Evolutionary conservation across 768 basidiomycete genomes (phyloP).

Genomic region (Amanita polypyramis): DNA sequence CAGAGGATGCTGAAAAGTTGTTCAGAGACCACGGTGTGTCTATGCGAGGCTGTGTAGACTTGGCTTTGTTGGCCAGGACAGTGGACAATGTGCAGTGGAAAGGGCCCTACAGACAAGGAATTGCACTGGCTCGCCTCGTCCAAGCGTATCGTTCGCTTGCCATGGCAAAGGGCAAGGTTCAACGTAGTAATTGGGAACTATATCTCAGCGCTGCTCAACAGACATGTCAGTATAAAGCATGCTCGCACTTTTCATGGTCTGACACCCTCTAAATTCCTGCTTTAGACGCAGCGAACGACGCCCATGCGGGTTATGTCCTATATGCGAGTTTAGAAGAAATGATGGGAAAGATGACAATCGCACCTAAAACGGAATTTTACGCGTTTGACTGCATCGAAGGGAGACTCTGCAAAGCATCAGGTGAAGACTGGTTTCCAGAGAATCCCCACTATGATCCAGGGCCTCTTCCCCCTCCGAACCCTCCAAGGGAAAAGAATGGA

Average conservation of each 20-base stretch:
- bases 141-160: constrained; percentile 44
- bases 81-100: constrained; percentile 68
- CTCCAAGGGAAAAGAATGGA: constrained; percentile 4
- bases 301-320: constrained; percentile 49
- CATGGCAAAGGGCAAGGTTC: constrained; percentile 45
- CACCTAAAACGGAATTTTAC: constrained; percentile 36
- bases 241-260: constrained; percentile 2
- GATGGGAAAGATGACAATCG: constrained; percentile 22
- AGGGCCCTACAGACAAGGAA: constrained; percentile 47
- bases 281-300: constrained; percentile 65
- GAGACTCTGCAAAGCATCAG: constrained; percentile 30
- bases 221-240: constrained; percentile 51
- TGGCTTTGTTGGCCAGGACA: constrained; percentile 56
- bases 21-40: constrained; percentile 35
- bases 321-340: constrained; percentile 37
- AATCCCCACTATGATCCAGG: constrained; percentile 71
- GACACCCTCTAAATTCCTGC: constrained; percentile 1
- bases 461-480: constrained; percentile 42
- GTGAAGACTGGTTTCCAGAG: constrained; percentile 38
- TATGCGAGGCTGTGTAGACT: constrained; percentile 51
- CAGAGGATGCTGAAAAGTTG: constrained; percentile 64
- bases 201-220: constrained; percentile 34
- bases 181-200: constrained; percentile 63
- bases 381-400: constrained; percentile 46
- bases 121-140: constrained; percentile 59